phyloP scores from a whole-genome alignment of 2,329 filamentous ascomycete genomes.

The Colletotrichum tabaci region DNA sequence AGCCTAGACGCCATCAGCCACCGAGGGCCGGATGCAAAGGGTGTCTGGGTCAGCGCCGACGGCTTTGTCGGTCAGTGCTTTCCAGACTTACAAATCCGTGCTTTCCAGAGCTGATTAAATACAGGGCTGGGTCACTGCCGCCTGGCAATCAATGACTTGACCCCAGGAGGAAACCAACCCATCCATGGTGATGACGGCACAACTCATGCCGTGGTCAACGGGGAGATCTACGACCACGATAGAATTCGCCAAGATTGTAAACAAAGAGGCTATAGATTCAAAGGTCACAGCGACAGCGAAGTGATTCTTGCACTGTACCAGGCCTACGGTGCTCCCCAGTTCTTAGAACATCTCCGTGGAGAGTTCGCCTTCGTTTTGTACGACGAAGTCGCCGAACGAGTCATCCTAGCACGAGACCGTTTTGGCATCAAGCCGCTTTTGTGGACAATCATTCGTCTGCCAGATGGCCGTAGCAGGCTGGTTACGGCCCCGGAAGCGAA shows the following conservation, averaged over 20 bases:
- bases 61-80: slow-evolving; percentile 26
- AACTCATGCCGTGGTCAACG: slow-evolving; percentile 72
- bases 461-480: slow-evolving; percentile 49
- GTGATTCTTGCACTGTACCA: slow-evolving; percentile 67
- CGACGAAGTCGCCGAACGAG: slow-evolving; percentile 54
- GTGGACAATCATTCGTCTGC: slow-evolving; percentile 54
- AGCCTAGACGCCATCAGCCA: slow-evolving; percentile 47
- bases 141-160: slow-evolving; percentile 67
- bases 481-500: slow-evolving; percentile 68
- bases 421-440: slow-evolving; percentile 72
- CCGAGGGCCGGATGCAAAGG: slow-evolving; percentile 50
- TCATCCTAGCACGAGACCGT: slow-evolving; percentile 67
- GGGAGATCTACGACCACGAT: slow-evolving; percentile 70
- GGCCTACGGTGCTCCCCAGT: slow-evolving; percentile 56
- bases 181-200: slow-evolving; percentile 53
- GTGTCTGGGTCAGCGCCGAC: slow-evolving; percentile 46
- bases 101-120: too few relatives aligned
- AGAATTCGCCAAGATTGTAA: slow-evolving; percentile 55
- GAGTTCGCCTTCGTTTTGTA: slow-evolving; percentile 69
- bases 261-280: slow-evolving; percentile 59
- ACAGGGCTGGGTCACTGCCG: slow-evolving; percentile 61
- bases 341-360: slow-evolving; percentile 61
- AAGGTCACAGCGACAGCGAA: slow-evolving; percentile 64
- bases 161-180: slow-evolving; percentile 61
- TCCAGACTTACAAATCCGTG: too few relatives aligned